phyloP scores from a whole-genome alignment of 1,284 basidiomycete genomes.

The Thelephora terrestris region DNA sequence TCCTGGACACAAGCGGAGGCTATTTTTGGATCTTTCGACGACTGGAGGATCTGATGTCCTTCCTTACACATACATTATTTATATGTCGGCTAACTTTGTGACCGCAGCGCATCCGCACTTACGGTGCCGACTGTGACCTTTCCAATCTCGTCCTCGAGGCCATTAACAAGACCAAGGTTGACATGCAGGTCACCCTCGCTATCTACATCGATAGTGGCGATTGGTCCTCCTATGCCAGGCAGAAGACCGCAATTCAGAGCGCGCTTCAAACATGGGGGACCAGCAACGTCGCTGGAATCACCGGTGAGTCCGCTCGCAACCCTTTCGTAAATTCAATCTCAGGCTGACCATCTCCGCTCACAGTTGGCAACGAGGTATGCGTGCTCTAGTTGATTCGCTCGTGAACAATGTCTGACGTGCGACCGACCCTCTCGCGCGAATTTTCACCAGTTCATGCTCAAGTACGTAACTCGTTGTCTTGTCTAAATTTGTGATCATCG shows the following conservation, averaged over 20 bases:
- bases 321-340: too few species aligned
- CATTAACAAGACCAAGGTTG: conserved; percentile 81
- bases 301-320: conserved; percentile 15
- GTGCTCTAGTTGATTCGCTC: background rate
- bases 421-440: background rate
- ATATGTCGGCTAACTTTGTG: conserved; percentile 5
- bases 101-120: background rate
- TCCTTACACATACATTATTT: conserved; percentile 2
- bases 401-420: too few species aligned
- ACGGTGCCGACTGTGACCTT: background rate
- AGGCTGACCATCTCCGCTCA: background rate
- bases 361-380: conserved; percentile 55
- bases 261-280: conserved; percentile 75
- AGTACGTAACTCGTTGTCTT: conserved; percentile 32
- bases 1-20: background rate
- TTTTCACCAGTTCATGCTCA: conserved; percentile 48
- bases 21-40: too few species aligned
- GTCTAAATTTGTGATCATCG: conserved; percentile 4
- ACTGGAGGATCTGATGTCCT: too few species aligned
- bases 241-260: conserved; percentile 54
- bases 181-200: conserved; percentile 81
- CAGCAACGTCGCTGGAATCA: conserved; percentile 70
- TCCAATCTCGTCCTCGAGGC: conserved; percentile 45
- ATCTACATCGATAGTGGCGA: conserved; percentile 58
- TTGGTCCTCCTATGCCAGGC: conserved; percentile 62